These are phyloP conservation scores for Pseudogymnoascus pannorum DNA, from an alignment of 2,329 filamentous ascomycete genomes.

Conservation along the genomic window DNA sequence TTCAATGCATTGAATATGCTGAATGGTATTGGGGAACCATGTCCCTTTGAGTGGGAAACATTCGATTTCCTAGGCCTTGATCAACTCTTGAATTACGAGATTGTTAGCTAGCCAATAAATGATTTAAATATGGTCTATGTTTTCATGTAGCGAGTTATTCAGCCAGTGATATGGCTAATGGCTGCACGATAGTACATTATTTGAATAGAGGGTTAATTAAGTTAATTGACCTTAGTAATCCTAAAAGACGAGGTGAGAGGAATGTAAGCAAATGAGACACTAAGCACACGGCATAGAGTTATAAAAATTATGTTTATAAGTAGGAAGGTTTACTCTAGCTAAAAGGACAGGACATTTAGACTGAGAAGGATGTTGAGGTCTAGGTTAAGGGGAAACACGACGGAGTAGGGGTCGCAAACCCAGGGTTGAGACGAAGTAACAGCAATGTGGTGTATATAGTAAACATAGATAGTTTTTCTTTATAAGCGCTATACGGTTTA, in stretches of 20 bases:
- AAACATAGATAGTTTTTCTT: background rate
- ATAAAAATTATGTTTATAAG: background rate
- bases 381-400: background rate
- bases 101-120: background rate
- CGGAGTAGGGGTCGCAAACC: background rate
- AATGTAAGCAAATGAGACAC: background rate
- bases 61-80: background rate
- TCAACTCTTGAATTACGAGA: background rate
- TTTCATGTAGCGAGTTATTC: background rate
- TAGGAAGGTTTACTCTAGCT: background rate
- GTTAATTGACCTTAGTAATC: no score
- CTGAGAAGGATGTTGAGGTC: background rate
- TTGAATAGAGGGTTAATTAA: background rate
- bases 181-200: background rate
- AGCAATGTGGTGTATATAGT: no score
- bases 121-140: background rate
- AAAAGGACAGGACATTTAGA: background rate
- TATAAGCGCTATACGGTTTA: background rate
- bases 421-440: background rate
- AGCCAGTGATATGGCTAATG: background rate
- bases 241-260: background rate
- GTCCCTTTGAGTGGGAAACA: background rate
- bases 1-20: background rate
- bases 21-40: background rate
- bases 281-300: background rate